Conservation (phyloP, 306 rosid species). For the Gastrolobium bilobum region DNA sequence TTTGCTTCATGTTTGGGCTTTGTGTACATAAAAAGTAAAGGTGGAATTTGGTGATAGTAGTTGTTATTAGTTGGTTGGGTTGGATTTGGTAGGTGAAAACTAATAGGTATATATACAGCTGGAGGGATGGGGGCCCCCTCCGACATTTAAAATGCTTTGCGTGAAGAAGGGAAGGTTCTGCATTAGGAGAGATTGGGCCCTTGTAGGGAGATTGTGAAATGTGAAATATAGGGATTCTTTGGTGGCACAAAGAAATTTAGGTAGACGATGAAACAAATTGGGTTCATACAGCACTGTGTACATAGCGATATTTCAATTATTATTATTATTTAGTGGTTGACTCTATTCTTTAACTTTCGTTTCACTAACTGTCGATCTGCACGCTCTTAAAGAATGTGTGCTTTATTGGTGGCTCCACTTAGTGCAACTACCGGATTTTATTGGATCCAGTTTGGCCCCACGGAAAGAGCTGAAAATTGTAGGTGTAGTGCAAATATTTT, state of each 20-base stretch:
- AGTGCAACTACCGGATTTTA: not conserved
- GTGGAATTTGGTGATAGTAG: constrained; percentile 64
- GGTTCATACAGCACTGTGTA: constrained; percentile 62
- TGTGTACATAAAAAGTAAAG: constrained; percentile 70
- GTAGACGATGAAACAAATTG: constrained; percentile 36
- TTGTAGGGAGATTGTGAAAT: constrained; percentile 41
- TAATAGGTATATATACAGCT: constrained; percentile 36
- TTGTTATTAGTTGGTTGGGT: constrained; percentile 62
- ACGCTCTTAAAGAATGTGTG: constrained; percentile 5
- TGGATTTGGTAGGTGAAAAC: constrained; percentile 70
- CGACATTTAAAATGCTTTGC: constrained; percentile 57
- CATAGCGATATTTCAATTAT: constrained; percentile 45
- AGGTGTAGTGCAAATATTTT: not conserved
- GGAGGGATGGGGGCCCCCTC: constrained; percentile 41
- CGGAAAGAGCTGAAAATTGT: not conserved
- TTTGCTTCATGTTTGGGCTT: constrained; percentile 75
- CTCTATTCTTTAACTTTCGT: constrained; percentile 46
- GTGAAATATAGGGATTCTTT: constrained; percentile 42
- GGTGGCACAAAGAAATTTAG: constrained; percentile 52
- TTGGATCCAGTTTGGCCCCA: not conserved
- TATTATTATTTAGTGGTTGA: constrained; percentile 54
- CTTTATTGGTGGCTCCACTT: not conserved
- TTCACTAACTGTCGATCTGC: constrained; percentile 5
- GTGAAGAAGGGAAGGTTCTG: constrained; percentile 44
- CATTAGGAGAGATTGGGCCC: constrained; percentile 35